A percentile compares a stretch with the other conserved stretches of the same genome.
Conservation (phyloP, 257 asterid genomes). For the Primulina tabacum region DNA sequence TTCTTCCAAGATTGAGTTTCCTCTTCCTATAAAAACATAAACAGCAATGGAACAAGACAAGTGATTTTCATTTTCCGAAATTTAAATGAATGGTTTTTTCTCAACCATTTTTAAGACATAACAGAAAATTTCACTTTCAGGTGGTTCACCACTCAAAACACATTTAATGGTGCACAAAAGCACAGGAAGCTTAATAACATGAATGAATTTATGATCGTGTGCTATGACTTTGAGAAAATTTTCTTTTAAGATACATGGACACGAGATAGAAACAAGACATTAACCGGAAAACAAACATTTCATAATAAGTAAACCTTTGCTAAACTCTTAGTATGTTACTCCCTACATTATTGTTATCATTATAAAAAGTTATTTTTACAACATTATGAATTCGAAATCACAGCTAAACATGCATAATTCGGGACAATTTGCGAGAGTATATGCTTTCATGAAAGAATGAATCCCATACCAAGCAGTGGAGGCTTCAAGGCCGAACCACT, state of each 20-base stretch:
- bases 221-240: not conserved
- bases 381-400: not conserved
- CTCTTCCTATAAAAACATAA: conserved; percentile 67
- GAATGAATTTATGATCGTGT: conserved; percentile 8
- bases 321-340: not conserved
- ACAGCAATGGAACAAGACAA: not conserved
- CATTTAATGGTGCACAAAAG: not conserved
- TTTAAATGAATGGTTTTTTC: conserved; percentile 30
- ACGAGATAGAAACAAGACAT: not conserved
- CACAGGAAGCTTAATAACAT: conserved; percentile 15
- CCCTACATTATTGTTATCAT: too few relatives aligned
- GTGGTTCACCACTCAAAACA: not conserved
- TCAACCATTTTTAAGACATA: not conserved
- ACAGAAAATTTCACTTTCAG: not conserved
- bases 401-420: not conserved
- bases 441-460: too few relatives aligned
- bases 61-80: not conserved
- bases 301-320: too few relatives aligned
- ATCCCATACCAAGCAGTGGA: not conserved
- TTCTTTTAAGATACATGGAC: not conserved
- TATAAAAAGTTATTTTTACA: too few relatives aligned
- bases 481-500: too few relatives aligned
- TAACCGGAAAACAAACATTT: too few relatives aligned
- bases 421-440: too few relatives aligned
- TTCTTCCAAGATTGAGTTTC: conserved; percentile 94